Conservation (phyloP, 2,329 filamentous ascomycete species). For the Monilinia polystroma region DNA sequence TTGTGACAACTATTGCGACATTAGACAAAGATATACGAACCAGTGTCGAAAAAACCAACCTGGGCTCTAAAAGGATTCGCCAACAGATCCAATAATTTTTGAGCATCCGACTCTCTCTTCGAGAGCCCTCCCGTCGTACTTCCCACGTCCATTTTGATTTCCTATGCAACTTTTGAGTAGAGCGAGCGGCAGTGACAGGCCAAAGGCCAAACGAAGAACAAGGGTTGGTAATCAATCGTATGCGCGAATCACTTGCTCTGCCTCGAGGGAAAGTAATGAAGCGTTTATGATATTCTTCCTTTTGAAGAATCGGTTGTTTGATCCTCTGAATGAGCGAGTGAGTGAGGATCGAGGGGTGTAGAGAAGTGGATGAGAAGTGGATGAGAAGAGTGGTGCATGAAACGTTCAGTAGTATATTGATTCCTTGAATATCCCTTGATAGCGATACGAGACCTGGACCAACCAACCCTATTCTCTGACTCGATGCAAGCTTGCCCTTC, state of each 20-base stretch:
- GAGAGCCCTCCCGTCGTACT: slow-evolving; percentile 26
- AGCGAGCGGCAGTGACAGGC: slow-evolving; percentile 38
- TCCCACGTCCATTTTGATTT: slow-evolving; percentile 29
- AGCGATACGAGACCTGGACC: slow-evolving; percentile 6
- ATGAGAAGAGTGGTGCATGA: neutral
- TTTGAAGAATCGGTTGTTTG: neutral
- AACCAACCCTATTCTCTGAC: neutral
- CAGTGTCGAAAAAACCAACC: slow-evolving; percentile 26
- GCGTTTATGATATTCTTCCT: neutral
- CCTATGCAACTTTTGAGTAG: slow-evolving; percentile 11
- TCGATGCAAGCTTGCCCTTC: neutral
- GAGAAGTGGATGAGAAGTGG: neutral
- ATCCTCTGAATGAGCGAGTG: slow-evolving; percentile 5
- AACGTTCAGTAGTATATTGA: neutral
- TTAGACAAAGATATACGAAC: slow-evolving; percentile 23
- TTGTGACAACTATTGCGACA: slow-evolving; percentile 37
- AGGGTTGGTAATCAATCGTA: slow-evolving; percentile 14
- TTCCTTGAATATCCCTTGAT: slow-evolving; percentile 18
- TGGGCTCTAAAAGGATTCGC: slow-evolving; percentile 36
- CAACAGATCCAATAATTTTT: slow-evolving; percentile 37
- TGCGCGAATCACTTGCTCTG: neutral
- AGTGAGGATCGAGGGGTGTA: neutral
- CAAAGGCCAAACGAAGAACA: slow-evolving; percentile 33
- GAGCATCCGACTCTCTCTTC: slow-evolving; percentile 28
- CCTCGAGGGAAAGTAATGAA: neutral